Base-by-base conservation (phyloP, 73 alveolate genomes). In the Effrenium voratum region DNA sequence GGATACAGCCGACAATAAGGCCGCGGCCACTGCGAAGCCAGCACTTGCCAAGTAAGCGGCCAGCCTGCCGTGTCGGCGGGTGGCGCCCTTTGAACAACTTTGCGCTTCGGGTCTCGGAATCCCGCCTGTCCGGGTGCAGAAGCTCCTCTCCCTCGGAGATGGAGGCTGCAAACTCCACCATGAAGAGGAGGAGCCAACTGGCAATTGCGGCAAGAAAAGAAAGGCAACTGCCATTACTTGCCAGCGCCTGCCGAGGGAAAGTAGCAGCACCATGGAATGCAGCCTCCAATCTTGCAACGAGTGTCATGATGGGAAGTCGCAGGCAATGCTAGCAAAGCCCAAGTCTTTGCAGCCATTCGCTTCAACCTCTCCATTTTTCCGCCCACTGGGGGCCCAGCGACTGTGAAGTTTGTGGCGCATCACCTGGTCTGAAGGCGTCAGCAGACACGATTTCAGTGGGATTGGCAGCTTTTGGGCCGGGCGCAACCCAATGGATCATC, bases 101-200 rank as follows among this genome's bases (percentile, higher is more conserved):
- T 52, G 63, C 63, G 63, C 63, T 52, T 52, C 63, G 26, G 8
- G 8, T 52, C 19, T 52, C 63, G 19, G 63, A 19, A 52, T 12
- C 63, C 38, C 38, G 47, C 92, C 92, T 82, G 92, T 44, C 41
- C 24, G 92, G 92, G 26, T 82, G 92, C 36, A 82, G 49, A 50
- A 82, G 52, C 36, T 82, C 92, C 72, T 82, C 92, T 26, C 92
- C 92, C 46, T 82, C 92, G 34, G 50, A 49, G 92, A 73, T 73
- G 49, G 34, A 47, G 0, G 92, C 92, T n/a, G 70, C 72, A 12
- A 82, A 47, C 75, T 82, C 92, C 47, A 82, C 92, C 26, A 73
- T 82, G 22, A 82, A 82, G 92, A 82, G 92, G 34, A 82, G 73
- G 75, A 82, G 49, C 92, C 92, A 82, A 82, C 92, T 82, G 92